These are phyloP conservation scores for Taiwanofungus camphoratus DNA, from an alignment of 1,284 basidiomycete species.

Conservation along the genomic window DNA sequence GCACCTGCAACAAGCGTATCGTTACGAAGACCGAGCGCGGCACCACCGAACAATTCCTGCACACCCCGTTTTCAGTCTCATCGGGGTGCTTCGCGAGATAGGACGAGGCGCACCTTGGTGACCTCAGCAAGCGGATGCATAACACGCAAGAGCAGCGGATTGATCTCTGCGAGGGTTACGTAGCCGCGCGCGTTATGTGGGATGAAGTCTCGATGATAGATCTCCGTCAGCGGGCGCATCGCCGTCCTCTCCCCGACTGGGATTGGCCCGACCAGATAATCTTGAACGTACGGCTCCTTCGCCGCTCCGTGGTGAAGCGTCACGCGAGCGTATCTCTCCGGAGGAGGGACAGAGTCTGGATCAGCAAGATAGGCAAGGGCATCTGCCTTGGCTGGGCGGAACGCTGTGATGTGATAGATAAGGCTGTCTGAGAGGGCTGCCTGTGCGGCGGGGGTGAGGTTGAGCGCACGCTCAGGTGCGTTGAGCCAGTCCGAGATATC, in stretches of 20 bases:
- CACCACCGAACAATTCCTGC: slow-evolving; percentile 41
- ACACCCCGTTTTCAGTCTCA: slow-evolving; percentile 4
- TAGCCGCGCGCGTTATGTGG: slow-evolving; percentile 47
- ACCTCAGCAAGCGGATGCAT: slow-evolving; percentile 32
- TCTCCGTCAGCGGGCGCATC: slow-evolving; percentile 38
- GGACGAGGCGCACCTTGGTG: slow-evolving; percentile 31
- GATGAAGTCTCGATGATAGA: slow-evolving; percentile 45
- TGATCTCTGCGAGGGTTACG: slow-evolving; percentile 30
- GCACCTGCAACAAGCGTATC: slow-evolving; percentile 42
- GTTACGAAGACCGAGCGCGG: slow-evolving; percentile 32
- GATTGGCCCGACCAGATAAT: slow-evolving; percentile 54
- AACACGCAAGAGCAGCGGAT: slow-evolving; percentile 27
- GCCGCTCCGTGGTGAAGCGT: slow-evolving; percentile 47
- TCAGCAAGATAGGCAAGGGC: slow-evolving; percentile 42
- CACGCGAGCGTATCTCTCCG: slow-evolving; percentile 39
- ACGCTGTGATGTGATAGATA: slow-evolving; percentile 44
- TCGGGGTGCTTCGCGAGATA: slow-evolving; percentile 9
- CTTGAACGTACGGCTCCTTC: slow-evolving; percentile 37
- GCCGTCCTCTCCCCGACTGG: slow-evolving; percentile 36
- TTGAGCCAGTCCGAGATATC: slow-evolving; percentile 43
- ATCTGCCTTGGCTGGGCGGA: slow-evolving; percentile 44
- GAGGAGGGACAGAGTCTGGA: slow-evolving; percentile 23
- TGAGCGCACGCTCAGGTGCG: slow-evolving; percentile 37
- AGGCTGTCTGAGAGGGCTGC: slow-evolving; percentile 39
- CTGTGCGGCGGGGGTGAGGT: slow-evolving; percentile 36